phyloP scores from a whole-genome alignment of 2,329 filamentous ascomycete genomes.

The Hymenoscyphus fraxineus region DNA sequence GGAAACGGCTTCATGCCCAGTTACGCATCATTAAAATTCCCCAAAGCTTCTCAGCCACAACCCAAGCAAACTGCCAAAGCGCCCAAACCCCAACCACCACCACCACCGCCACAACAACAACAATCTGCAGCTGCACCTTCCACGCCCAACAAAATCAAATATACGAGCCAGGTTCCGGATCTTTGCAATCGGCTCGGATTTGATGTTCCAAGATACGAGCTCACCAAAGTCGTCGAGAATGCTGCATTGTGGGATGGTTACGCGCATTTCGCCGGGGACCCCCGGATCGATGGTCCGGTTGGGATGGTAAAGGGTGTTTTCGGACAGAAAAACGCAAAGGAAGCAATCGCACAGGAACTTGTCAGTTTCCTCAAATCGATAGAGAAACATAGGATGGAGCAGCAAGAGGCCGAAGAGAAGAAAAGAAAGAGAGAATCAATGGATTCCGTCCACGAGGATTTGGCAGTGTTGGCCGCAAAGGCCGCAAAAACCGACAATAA shows the following conservation, averaged over 20 bases:
- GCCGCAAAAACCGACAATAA: not conserved
- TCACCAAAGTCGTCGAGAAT: constrained; percentile 17
- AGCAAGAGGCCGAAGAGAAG: constrained; percentile 12
- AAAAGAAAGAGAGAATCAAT: constrained; percentile 19
- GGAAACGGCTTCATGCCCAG: constrained; percentile 29
- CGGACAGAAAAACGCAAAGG: constrained; percentile 47
- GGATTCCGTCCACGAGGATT: constrained; percentile 5
- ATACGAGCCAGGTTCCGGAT: constrained; percentile 22
- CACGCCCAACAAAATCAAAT: constrained; percentile 4
- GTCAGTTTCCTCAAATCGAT: constrained; percentile 39
- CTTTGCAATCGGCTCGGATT: constrained; percentile 29
- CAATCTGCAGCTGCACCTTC: not conserved
- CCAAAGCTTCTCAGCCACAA: constrained; percentile 18
- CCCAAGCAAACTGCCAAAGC: not conserved
- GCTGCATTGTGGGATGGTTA: constrained; percentile 25
- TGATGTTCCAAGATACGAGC: constrained; percentile 24
- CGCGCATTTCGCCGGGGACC: constrained; percentile 30
- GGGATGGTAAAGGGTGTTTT: constrained; percentile 41
- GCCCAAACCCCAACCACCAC: not conserved
- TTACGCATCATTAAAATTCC: constrained; percentile 27
- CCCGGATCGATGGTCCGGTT: constrained; percentile 35
- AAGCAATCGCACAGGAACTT: constrained; percentile 43
- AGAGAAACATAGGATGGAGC: constrained; percentile 26
- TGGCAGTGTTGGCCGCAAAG: not conserved
- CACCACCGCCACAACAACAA: not conserved